Evolutionary conservation across 1,284 basidiomycete species (phyloP), one percentile per base, ranked within the genome.

Genomic region (Sanguinoderma infundibulare): DNA sequence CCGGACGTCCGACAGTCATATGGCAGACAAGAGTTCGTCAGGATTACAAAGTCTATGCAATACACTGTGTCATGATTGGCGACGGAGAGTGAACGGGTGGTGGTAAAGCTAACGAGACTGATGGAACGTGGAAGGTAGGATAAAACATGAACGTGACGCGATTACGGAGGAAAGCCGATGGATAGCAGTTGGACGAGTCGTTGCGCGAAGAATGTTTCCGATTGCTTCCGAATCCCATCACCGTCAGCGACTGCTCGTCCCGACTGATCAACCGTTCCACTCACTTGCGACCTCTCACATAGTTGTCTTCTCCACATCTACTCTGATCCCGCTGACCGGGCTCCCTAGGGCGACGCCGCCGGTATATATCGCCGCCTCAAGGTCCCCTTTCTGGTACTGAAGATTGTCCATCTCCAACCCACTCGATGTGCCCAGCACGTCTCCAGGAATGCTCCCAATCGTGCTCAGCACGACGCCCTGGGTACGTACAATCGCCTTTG

Each of bases 281-380:
- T 59, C 46, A 65, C 64, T 14, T 36, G 12, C 14, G 22, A 24
- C 30, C 34, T 38, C 12, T 55, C 58, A 86, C 75, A 85, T 81
- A 35, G 81, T 84, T 53, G 81, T 83, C 77, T 84, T 86, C 75
- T 90, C 87, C 32, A 90, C 81, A 55, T 89, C 82, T n/a, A 90
- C 82, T 62, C 84, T 77, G 63, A 90, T 87, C 2, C 87, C 84
- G 56, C 79, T 75, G 32, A 81, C 68, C 9, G 70, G 71, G 55
- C 73, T 73, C 2, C 73, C 72, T 63, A 81, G 69, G n/a, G 74
- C 73, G 8, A 76, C 70, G 55, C 79, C 77, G 44, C 76, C 74
- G 62, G 79, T 66, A 60, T 71, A 71, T 15, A 69, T 69, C 42
- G 67, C 66, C 58, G 57, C 63, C 40, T 75, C 75, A 1, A 71